Evolutionary conservation across 352 stramenopile species (phyloP), one percentile per base, ranked within the genome.

Genomic region (Phytophthora syringae): DNA sequence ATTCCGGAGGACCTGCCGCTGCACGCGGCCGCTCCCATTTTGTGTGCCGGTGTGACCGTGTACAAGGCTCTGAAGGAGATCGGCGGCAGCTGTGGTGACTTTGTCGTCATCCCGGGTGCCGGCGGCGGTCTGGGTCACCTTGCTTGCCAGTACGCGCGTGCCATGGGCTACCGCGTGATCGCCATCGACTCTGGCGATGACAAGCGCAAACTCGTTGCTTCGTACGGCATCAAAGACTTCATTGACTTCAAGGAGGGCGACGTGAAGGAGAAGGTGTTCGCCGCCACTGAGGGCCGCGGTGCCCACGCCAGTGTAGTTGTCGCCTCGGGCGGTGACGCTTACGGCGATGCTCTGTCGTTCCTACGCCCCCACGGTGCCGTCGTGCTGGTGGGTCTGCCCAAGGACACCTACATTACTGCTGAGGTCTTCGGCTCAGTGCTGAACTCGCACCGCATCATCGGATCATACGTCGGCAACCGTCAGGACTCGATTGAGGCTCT

Each of bases 31-130:
- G 87, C 79, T 32, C 76, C 86, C 0, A 74, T 97, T 5, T 64
- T 97, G 24, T 97, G 91, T 61, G 88, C 89, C 9, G 91, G 91
- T 25, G 83, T 97, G 47, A 97, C 91, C 0, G 82, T 82, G 5
- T 97, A 92, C 66, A 91, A 82, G 50, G 86, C 90, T 1, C 59
- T 96, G 36, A 84, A 81, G 63, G 71, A 87, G 40, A 88, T 77
- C 25, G 76, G 71, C 20, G 77, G 74, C 15, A 27, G 69, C 9
- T 57, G 67, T 2, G 76, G 75, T 13, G 61, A 84, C 45, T 80
- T 58, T 2, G 67, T 96, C 0, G 87, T 69, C 16, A 75, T 96
- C 20, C 70, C 77, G 0, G 88, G 88, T 10, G 70, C 70, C 10
- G 73, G 91, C 47, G 88, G 88, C 42, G 79, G 87, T 45, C 67